A percentile compares a stretch with the other conserved stretches of the same genome.
Evolutionary conservation across 495 filamentous ascomycete genomes (phyloP).

Genomic region (Parachaetomium inaequale): DNA sequence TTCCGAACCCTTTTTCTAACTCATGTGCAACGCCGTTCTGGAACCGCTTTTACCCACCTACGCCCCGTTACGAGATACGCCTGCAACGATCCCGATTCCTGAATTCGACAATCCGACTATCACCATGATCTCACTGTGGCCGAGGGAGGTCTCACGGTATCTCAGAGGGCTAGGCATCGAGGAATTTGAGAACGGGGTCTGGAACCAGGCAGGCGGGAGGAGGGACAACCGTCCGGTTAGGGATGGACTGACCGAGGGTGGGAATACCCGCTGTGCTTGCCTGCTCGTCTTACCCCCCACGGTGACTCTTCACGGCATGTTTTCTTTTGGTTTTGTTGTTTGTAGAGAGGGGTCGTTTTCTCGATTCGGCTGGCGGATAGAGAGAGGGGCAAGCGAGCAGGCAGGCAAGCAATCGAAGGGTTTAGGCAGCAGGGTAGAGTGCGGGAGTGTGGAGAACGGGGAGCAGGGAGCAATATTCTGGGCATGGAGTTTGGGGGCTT

Average conservation of each 20-base stretch:
- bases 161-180: not conserved
- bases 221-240: no score
- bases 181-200: not conserved
- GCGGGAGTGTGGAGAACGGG: constrained; percentile 5
- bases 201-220: not conserved
- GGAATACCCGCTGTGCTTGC: not conserved
- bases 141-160: not conserved
- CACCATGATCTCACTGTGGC: no score
- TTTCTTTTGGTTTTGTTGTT: not conserved
- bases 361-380: not conserved
- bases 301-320: not conserved
- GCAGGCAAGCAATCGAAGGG: constrained; percentile 9
- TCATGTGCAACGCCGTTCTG: not conserved
- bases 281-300: not conserved
- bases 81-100: not conserved
- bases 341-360: not conserved
- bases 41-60: not conserved
- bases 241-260: no score
- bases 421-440: not conserved
- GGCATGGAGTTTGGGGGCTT: constrained; percentile 30
- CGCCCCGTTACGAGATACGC: not conserved
- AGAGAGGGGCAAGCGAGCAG: not conserved
- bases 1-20: not conserved
- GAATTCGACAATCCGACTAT: not conserved
- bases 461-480: constrained; percentile 16